Base-by-base conservation (phyloP, 2,329 filamentous ascomycete species). In the Pseudocercospora fijiensis region DNA sequence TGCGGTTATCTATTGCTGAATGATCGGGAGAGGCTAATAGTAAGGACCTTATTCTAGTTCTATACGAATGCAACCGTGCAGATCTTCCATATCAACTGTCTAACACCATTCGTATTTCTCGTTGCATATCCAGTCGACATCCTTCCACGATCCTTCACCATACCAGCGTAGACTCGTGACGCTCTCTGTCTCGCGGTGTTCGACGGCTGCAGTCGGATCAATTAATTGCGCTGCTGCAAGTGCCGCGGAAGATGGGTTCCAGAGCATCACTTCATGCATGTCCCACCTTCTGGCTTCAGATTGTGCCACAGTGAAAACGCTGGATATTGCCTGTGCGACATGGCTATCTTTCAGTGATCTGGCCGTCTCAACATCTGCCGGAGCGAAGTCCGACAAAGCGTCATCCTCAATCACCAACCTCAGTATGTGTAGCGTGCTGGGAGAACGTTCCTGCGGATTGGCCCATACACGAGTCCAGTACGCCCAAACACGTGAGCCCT, bases 51-150 rank as follows among this genome's bases (percentile, higher is more conserved):
- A 11, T 13, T 33, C 30, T 33, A 22, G 4, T 2, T 27, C 22
- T 55, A n/a, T 55, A 56, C 52, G 52, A 56, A 56, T 20, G 52
- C 28, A 13, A 56, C 52, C 37, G 8, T 49, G 59, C 58, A 55
- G 62, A 64, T 61, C 62, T 47, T 56, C 27, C 6, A 53, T 28
- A 57, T 47, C 27, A 53, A 56, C 63, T 49, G 20, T 41, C 27
- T 67, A 93, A 74, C 88, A 91, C 90, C 90, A 94, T 0, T 82
- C 89, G 77, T 85, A 92, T 78, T 91, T 92, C 77, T 93, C 89
- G 72, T 90, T 91, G 11, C 82, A 85, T 57, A 91, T 77, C 90
- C 90, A 94, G 57, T 90, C 86, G 5, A 91, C 77, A 24, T 84
- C 79, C 5, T 78, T 72, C 4, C 81, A 84, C 26, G 52, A 64